phyloP scores from a whole-genome alignment of 225 moss, liverwort and hornwort species.

The Polytrichum commune region DNA sequence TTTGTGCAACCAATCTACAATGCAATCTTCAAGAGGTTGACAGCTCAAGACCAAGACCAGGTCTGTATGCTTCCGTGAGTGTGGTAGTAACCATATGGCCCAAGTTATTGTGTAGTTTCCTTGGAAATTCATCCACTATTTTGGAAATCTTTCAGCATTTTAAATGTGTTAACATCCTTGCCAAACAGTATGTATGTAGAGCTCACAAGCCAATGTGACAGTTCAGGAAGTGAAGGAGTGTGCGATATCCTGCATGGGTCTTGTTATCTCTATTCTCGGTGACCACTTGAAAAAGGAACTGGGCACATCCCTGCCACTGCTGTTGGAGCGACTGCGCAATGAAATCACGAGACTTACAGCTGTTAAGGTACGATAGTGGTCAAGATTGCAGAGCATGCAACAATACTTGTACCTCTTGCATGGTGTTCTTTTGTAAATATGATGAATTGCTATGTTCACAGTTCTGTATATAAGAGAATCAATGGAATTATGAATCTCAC shows the following conservation, averaged over 20 bases:
- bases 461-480: too few species aligned
- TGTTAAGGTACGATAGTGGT: constrained; percentile 65
- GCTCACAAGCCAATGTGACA: constrained; percentile 31
- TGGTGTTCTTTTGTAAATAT: too few species aligned
- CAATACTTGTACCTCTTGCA: too few species aligned
- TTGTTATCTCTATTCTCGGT: constrained; percentile 95
- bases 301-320: constrained; percentile 85
- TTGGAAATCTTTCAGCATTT: background rate
- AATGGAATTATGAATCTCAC: too few species aligned
- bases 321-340: constrained; percentile 91
- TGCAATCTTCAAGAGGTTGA: constrained; percentile 93
- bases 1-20: constrained; percentile 93
- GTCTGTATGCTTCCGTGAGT: constrained; percentile 36
- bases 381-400: background rate
- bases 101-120: too few species aligned
- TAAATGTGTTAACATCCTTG: background rate
- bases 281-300: constrained; percentile 92
- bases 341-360: constrained; percentile 99
- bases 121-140: too few species aligned
- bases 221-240: constrained; percentile 99
- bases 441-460: too few species aligned
- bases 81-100: background rate
- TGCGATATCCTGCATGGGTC: constrained; percentile 99
- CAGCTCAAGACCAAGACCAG: constrained; percentile 99
- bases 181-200: background rate